phyloP scores from a whole-genome alignment of 1,139 yeast genomes.

The Ogataea hybrid region DNA sequence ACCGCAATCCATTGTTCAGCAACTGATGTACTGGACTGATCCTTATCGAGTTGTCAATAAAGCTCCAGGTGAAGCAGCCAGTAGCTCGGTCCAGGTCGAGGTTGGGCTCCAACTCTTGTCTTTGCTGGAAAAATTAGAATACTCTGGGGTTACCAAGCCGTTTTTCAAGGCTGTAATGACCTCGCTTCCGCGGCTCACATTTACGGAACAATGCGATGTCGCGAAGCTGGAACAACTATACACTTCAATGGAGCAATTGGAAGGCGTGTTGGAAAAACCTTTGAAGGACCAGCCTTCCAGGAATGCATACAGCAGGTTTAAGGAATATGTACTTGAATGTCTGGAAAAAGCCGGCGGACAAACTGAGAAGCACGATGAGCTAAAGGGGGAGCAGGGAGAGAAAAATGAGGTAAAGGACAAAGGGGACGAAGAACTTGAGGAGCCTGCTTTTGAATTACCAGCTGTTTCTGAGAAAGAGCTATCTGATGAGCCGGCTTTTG shows the following conservation, averaged over 20 bases:
- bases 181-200: constrained; percentile 49
- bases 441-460: neutral
- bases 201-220: constrained; percentile 34
- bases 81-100: constrained; percentile 53
- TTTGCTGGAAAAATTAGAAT: constrained; percentile 44
- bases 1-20: constrained; percentile 68
- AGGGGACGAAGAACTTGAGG: neutral
- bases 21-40: constrained; percentile 83
- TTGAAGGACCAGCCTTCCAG: constrained; percentile 22
- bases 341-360: constrained; percentile 23
- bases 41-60: constrained; percentile 65
- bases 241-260: constrained; percentile 23
- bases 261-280: constrained; percentile 28
- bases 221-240: constrained; percentile 25
- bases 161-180: constrained; percentile 56
- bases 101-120: constrained; percentile 58
- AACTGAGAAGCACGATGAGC: constrained; percentile 14
- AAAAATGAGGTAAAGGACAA: constrained; percentile 8
- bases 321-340: constrained; percentile 25
- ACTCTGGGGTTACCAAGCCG: constrained; percentile 48
- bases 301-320: constrained; percentile 23
- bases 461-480: neutral
- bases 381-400: constrained; percentile 1
- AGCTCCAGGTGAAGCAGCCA: constrained; percentile 39
- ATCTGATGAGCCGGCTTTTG: neutral